Conservation (phyloP, 2,329 filamentous ascomycete species). For the Sporothrix luriei region DNA sequence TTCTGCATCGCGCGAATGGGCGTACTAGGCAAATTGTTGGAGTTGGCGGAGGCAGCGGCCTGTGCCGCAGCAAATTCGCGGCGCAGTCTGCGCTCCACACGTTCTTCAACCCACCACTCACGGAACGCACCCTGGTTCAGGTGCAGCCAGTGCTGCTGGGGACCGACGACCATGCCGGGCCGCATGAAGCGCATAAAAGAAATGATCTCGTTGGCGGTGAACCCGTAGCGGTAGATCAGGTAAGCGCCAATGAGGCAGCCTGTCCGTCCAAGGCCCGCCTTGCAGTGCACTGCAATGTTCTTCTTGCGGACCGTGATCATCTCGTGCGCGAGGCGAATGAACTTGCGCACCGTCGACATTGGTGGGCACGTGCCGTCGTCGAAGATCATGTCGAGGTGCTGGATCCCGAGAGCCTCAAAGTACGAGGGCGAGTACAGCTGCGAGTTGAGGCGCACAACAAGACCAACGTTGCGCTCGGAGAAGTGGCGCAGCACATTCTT, state of each 20-base stretch:
- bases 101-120: slow-evolving; percentile 97
- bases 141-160: slow-evolving; percentile 98
- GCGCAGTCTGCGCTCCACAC: slow-evolving; percentile 68
- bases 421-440: slow-evolving; percentile 95
- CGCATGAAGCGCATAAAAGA: slow-evolving; percentile 99
- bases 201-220: slow-evolving; percentile 96
- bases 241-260: slow-evolving; percentile 97
- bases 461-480: slow-evolving; percentile 79
- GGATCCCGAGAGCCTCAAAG: slow-evolving; percentile 92
- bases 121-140: slow-evolving; percentile 95
- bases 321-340: slow-evolving; percentile 91
- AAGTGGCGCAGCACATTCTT: slow-evolving; percentile 96
- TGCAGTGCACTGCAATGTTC: slow-evolving; percentile 97
- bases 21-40: slow-evolving; percentile 54
- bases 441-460: slow-evolving; percentile 94
- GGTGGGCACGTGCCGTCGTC: slow-evolving; percentile 96
- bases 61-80: slow-evolving; percentile 57
- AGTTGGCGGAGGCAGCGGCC: slow-evolving; percentile 44
- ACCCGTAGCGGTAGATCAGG: slow-evolving; percentile 94
- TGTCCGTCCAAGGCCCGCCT: slow-evolving; percentile 91
- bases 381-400: slow-evolving; percentile 99
- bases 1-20: slow-evolving; percentile 65
- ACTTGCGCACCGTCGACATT: slow-evolving; percentile 84
- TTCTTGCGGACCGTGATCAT: slow-evolving; percentile 90
- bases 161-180: slow-evolving; percentile 97